Conservation (phyloP, 1,284 basidiomycete species). For the Ceratobasidium theobromae region DNA sequence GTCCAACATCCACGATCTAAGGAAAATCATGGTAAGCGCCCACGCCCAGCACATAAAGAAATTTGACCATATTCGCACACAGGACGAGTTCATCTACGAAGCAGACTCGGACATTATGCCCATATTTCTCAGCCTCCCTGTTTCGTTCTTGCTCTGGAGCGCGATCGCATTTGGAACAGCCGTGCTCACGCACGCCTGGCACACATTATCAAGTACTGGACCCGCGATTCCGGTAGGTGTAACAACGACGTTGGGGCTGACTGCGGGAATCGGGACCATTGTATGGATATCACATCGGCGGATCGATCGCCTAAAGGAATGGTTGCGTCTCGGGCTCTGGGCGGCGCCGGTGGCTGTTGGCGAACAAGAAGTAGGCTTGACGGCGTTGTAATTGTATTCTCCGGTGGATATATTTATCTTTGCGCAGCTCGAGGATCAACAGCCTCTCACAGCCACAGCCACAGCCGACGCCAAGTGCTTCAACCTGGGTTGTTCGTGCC, state of each 20-base stretch:
- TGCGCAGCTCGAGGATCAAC: too few relatives aligned
- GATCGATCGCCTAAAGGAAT: not conserved
- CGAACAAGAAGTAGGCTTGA: too few relatives aligned
- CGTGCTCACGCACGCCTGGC: conserved; percentile 33
- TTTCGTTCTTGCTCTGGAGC: conserved; percentile 35
- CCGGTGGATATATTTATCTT: too few relatives aligned
- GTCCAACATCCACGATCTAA: conserved; percentile 33
- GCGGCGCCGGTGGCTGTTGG: too few relatives aligned
- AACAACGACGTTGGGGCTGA: conserved; percentile 20
- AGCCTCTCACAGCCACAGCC: too few relatives aligned
- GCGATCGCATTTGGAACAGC: conserved; percentile 31
- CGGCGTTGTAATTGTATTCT: too few relatives aligned
- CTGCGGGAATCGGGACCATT: not conserved
- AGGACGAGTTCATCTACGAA: conserved; percentile 35
- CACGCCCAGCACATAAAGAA: not conserved
- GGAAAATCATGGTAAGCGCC: conserved; percentile 32
- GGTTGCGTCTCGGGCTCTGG: not conserved
- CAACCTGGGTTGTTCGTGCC: too few relatives aligned
- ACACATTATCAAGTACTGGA: conserved; percentile 1
- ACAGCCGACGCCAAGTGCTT: too few relatives aligned
- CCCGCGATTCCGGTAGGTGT: conserved; percentile 26
- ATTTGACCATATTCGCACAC: not conserved
- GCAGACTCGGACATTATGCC: conserved; percentile 34
- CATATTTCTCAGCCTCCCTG: conserved; percentile 33
- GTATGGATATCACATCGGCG: conserved; percentile 29